Base-by-base conservation (phyloP, 169 alveolate genomes). In the Plasmodium yoelii region DNA sequence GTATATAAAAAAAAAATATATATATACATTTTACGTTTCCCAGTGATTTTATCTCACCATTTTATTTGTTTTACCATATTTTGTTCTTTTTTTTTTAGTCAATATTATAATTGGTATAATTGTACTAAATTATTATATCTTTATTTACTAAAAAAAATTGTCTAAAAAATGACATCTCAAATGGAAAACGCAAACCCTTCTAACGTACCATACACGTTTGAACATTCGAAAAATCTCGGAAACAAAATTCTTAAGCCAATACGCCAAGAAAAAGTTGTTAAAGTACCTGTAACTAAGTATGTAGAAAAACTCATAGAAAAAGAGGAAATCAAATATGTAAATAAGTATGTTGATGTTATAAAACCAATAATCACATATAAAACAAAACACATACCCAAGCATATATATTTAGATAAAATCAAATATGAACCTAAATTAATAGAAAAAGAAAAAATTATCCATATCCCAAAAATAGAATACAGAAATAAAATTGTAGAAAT, bases 401-500 rank as follows among this genome's bases (percentile, higher is more conserved):
- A 80, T 4, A 82, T 82, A 44, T 82, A 82, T 47, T 67, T 82
- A 82, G 90, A 82, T 51, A 82, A 82, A 82, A 82, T 82, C 55
- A 82, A 82, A 46, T 82, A 82, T 42, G 84, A 82, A 28, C 80
- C 80, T 9, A 82, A 82, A 53, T 46, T 82, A 70, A 26, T 82
- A 67, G 90, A 82, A 26, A 82, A 68, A 60, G 90, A 82, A 55
- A 82, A 82, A 82, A 82, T 82, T 67, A 61, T 82, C 26, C 90
- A 82, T 26, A 82, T 82, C 19, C 90, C 90, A 0, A 82, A 82
- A 67, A 82, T 82, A 53, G 90, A 82, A 49, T 82, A 82, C 34
- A 82, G 90, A 82, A 82, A 82, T 68, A 82, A 82, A 82, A 55
- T 82, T 67, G 84, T 82, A 42, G 90, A 82, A 55, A 82, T 82